Evolutionary conservation across 225 moss, liverwort and hornwort species (phyloP).

Genomic region (Pseudisothecium myosuroides): DNA sequence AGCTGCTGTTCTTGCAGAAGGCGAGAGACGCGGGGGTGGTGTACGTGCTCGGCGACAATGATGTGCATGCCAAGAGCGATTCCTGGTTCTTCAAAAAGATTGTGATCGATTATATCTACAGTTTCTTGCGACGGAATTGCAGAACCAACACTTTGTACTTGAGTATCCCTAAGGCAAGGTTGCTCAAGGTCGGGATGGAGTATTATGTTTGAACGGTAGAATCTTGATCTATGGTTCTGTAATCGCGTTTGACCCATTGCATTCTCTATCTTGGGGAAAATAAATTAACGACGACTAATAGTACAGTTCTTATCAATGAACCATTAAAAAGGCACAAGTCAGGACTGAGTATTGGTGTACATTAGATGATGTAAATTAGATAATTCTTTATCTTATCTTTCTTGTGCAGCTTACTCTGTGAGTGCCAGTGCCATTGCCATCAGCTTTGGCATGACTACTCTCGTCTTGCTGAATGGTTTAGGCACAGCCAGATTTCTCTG

Average conservation of each 20-base stretch:
- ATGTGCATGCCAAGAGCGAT: constrained; percentile 48
- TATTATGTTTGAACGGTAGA: constrained; percentile 25
- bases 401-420: background rate
- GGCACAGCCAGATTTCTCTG: background rate
- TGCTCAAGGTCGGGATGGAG: constrained; percentile 73
- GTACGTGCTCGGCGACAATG: constrained; percentile 50
- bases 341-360: background rate
- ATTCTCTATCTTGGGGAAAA: background rate
- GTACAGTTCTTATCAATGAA: background rate
- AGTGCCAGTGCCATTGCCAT: background rate
- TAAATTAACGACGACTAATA: background rate
- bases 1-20: constrained; percentile 28
- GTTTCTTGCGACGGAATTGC: constrained; percentile 44
- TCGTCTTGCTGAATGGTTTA: background rate
- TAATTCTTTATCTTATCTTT: background rate
- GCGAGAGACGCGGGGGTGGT: constrained; percentile 59
- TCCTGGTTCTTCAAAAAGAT: constrained; percentile 51
- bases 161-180: constrained; percentile 39
- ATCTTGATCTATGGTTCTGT: background rate
- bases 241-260: background rate
- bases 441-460: background rate
- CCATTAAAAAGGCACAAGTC: background rate
- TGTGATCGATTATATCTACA: constrained; percentile 45
- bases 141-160: constrained; percentile 39
- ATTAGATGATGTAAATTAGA: background rate